Evolutionary conservation across 352 stramenopile genomes (phyloP).

Genomic region (Phytophthora chlamydospora): DNA sequence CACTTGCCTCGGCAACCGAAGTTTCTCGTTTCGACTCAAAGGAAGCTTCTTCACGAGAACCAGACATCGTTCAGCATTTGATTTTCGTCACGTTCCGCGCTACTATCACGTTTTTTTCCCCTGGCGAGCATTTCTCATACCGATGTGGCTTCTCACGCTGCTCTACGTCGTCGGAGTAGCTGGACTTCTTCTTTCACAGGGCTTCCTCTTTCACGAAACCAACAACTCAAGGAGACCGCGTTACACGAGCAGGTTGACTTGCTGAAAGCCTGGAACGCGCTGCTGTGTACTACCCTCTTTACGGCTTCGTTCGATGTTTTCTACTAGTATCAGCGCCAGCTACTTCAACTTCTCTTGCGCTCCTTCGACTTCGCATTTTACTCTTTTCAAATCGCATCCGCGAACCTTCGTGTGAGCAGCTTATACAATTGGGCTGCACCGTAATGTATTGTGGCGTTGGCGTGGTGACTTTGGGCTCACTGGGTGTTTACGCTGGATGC

Average conservation of each 20-base stretch:
- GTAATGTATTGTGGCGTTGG: conserved; percentile 16
- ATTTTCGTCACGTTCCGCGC: conserved; percentile 22
- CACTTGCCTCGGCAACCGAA: background rate
- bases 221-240: background rate
- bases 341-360: conserved; percentile 34
- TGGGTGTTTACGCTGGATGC: conserved; percentile 39
- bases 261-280: background rate
- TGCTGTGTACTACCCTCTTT: conserved; percentile 18
- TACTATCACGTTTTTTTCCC: conserved; percentile 8
- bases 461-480: conserved; percentile 32
- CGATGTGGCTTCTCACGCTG: background rate
- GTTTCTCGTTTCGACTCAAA: conserved; percentile 7
- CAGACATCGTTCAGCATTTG: conserved; percentile 30
- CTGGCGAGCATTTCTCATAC: background rate
- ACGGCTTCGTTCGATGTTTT: conserved; percentile 19
- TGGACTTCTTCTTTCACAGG: conserved; percentile 10
- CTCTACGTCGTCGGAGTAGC: conserved; percentile 8
- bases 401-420: conserved; percentile 33
- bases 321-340: conserved; percentile 41
- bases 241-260: background rate
- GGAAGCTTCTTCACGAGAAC: conserved; percentile 7
- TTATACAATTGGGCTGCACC: conserved; percentile 21
- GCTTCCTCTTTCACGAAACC: background rate
- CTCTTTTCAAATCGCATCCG: conserved; percentile 29
- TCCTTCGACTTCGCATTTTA: conserved; percentile 60